A percentile compares a stretch with the other conserved stretches of the same genome.
These are phyloP conservation scores for Eucalyptus marginata DNA, from an alignment of 345 rosid genomes.

Conservation along the genomic window DNA sequence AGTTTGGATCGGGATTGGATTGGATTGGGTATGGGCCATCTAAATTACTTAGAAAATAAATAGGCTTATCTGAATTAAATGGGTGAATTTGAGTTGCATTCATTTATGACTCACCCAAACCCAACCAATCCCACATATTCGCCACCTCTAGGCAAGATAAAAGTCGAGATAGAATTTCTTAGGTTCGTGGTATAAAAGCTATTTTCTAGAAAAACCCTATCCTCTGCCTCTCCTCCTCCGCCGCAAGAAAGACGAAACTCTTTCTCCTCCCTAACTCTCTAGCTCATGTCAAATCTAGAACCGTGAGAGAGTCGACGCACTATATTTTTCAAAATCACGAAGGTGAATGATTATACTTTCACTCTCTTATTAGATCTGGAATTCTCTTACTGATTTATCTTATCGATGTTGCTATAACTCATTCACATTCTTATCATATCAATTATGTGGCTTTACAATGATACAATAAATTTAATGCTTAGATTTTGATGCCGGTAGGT, in stretches of 20 bases:
- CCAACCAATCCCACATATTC: not conserved
- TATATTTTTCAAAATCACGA: not conserved
- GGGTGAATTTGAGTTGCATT: not conserved
- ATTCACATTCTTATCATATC: not conserved
- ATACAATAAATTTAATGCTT: not conserved
- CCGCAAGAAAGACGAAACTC: not conserved
- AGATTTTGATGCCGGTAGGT: not conserved
- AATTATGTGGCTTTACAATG: not conserved
- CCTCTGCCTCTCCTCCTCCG: rapidly evolving
- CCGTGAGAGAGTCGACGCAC: not conserved
- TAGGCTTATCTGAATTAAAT: not conserved
- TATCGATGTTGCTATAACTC: not conserved
- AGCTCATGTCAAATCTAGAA: not conserved
- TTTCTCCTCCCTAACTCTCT: not conserved
- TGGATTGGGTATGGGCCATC: not conserved
- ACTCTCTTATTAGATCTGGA: not conserved
- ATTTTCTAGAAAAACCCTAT: not conserved
- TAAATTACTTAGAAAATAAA: not conserved
- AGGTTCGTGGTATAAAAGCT: not conserved
- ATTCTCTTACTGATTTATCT: rapidly evolving
- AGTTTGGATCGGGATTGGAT: not conserved
- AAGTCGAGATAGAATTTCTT: not conserved
- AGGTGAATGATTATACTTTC: not conserved
- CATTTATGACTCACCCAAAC: not conserved
- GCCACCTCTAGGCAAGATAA: not conserved